These are phyloP conservation scores for Oropetium thomaeum DNA, from an alignment of 176 grass and related monocot species.

Conservation along the genomic window DNA sequence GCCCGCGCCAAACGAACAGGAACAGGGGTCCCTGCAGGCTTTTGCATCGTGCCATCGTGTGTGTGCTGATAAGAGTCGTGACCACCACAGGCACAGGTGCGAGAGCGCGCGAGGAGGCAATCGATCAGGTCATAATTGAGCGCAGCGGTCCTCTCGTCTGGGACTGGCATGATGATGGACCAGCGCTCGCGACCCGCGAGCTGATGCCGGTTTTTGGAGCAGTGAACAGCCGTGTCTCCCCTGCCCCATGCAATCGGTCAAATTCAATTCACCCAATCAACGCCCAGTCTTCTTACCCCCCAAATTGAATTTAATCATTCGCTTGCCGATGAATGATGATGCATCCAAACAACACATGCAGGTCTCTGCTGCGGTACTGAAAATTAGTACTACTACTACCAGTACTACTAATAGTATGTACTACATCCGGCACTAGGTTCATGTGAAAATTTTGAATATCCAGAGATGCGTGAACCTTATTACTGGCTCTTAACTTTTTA, in stretches of 20 bases:
- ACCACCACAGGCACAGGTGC: neutral
- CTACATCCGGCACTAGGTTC: too few species aligned
- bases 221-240: constrained; percentile 25
- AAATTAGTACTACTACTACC: too few species aligned
- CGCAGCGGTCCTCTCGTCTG: too few species aligned
- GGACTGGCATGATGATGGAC: constrained; percentile 15
- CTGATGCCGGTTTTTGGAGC: constrained; percentile 23
- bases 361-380: neutral
- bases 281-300: too few species aligned
- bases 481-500: too few species aligned
- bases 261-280: neutral
- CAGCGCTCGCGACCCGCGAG: too few species aligned
- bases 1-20: neutral
- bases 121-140: neutral
- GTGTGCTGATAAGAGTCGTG: neutral
- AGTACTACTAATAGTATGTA: too few species aligned
- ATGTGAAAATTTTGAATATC: too few species aligned
- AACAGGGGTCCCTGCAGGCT: constrained; percentile 12
- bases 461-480: too few species aligned
- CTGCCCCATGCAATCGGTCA: neutral
- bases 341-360: neutral
- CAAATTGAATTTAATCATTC: too few species aligned
- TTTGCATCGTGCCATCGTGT: neutral
- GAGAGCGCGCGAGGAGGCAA: too few species aligned
- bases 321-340: neutral